A percentile compares a stretch with the other conserved stretches of the same genome.
Evolutionary conservation across 139 green algal genomes (phyloP).

Genomic region (Micractinium conductrix): DNA sequence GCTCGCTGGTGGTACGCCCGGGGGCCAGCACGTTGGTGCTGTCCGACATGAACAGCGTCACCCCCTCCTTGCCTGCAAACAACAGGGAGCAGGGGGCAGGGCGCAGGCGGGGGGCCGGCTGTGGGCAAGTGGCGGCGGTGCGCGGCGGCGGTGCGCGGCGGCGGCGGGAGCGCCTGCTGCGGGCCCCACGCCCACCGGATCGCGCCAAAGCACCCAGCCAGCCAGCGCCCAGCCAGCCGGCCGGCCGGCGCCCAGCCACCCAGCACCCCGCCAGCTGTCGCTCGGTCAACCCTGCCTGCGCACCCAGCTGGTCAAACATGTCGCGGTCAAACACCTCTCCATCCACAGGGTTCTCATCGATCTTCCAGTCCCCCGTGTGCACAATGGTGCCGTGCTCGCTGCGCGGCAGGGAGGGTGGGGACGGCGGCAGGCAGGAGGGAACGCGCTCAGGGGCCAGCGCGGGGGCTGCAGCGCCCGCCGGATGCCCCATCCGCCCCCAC

Average conservation of each 20-base stretch:
- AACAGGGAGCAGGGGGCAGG: background rate
- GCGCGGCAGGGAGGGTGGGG: too few relatives aligned
- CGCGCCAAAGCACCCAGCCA: background rate
- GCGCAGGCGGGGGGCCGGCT: background rate
- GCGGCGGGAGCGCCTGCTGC: background rate
- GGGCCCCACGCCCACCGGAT: too few relatives aligned
- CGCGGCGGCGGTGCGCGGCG: background rate
- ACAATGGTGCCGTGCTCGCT: slow-evolving; percentile 92
- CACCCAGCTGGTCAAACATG: slow-evolving; percentile 85
- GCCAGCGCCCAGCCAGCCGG: background rate
- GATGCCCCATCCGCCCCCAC: too few relatives aligned
- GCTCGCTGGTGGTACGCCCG: slow-evolving; percentile 88
- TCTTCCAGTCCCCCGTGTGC: slow-evolving; percentile 98
- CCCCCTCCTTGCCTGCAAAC: slow-evolving; percentile 72
- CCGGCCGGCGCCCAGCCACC: background rate
- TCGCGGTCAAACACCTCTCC: slow-evolving; percentile 90
- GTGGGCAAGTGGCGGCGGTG: background rate
- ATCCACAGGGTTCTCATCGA: slow-evolving; percentile 96
- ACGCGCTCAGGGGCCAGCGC: too few relatives aligned
- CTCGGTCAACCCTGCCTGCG: too few relatives aligned
- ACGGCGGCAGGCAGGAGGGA: too few relatives aligned
- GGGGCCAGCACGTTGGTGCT: slow-evolving; percentile 97
- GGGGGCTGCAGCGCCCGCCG: too few relatives aligned
- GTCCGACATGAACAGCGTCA: slow-evolving; percentile 96
- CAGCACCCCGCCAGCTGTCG: background rate